These are phyloP conservation scores for Trametes elegans DNA, from an alignment of 768 basidiomycete species.

Conservation along the genomic window DNA sequence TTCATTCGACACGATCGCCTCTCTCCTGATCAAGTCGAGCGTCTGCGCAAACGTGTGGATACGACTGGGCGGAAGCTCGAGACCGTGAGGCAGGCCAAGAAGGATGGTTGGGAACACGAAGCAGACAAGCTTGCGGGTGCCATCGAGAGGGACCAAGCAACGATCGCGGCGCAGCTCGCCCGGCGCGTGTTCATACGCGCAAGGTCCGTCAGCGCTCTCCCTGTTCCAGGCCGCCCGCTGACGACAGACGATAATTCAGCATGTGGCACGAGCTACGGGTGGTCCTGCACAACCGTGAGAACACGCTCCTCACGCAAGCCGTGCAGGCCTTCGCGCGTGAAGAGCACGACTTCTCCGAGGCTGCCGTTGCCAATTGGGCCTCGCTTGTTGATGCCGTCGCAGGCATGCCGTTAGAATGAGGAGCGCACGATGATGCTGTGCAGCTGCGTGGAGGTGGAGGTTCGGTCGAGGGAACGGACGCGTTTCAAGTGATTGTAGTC, in stretches of 20 bases:
- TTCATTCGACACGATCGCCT: slow-evolving; percentile 87
- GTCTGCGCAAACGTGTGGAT: slow-evolving; percentile 85
- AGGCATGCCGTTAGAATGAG: slow-evolving; percentile 85
- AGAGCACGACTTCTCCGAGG: slow-evolving; percentile 67
- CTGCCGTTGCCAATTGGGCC: slow-evolving; percentile 68
- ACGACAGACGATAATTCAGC: slow-evolving; percentile 38
- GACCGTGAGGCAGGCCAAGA: slow-evolving; percentile 61
- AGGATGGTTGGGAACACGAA: slow-evolving; percentile 85
- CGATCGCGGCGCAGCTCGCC: slow-evolving; percentile 70
- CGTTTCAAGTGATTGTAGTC: neutral
- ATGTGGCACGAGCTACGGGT: slow-evolving; percentile 97
- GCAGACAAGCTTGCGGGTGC: slow-evolving; percentile 67
- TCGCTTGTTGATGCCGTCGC: slow-evolving; percentile 69
- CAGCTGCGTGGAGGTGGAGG: neutral
- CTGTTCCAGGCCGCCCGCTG: neutral
- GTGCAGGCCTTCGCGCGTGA: slow-evolving; percentile 73
- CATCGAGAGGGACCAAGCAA: slow-evolving; percentile 85
- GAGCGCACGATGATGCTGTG: neutral
- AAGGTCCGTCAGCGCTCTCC: slow-evolving; percentile 49
- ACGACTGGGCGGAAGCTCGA: slow-evolving; percentile 74
- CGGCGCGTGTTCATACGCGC: slow-evolving; percentile 86
- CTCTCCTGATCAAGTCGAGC: slow-evolving; percentile 84
- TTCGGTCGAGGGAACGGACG: neutral
- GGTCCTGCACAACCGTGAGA: slow-evolving; percentile 88
- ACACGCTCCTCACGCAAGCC: slow-evolving; percentile 70